Base-by-base conservation (phyloP, 2,329 filamentous ascomycete species). In the Dryadomyces sulphureus region DNA sequence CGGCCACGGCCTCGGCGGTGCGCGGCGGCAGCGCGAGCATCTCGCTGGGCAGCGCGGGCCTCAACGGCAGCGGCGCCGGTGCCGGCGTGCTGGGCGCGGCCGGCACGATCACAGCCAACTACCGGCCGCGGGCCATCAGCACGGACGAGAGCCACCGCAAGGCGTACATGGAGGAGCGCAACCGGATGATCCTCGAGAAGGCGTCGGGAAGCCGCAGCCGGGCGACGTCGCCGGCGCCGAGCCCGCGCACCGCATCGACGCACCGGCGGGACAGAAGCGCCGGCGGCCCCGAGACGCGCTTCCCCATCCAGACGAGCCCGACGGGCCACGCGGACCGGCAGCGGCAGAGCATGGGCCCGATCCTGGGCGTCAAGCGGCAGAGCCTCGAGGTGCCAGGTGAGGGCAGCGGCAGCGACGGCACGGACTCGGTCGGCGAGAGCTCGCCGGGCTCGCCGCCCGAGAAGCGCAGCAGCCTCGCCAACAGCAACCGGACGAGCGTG, bases 91-190 rank as follows among this genome's bases (percentile, higher is more conserved):
- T 9, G 38, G 38, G 16, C 17, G 21, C 9, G 19, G 17, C 27
- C 2, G 30, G 14, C 27, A n/a, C 20, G 24, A 21, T 17, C 22
- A 21, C 39, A 14, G 21, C 20, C 7, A 17, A 64, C 52, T 73
- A 70, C 54, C 79, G 87, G 38, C 83, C 85, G 21, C 82, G 92
- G 41, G 89, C 89, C 25, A 85, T 95, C 57, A 93, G 86, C 60
- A 94, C 88, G 1, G 88, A 98, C 59, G 92, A 98, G 69, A 93
- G 87, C 65, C 93, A 93, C 63, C 83, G 92, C 49, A 86, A 88
- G 57, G 86, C 86, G 39, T 81, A 94, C 54, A 90, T 94, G 79
- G 90, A 96, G 64, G 92, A 94, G 60, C 80, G 92, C 45, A 85
- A 87, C 60, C 80, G 86, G 50, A 86, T 87, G 43, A 74, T 90